Base-by-base conservation (phyloP, 2,329 filamentous ascomycete species). In the Fonsecaea monophora region DNA sequence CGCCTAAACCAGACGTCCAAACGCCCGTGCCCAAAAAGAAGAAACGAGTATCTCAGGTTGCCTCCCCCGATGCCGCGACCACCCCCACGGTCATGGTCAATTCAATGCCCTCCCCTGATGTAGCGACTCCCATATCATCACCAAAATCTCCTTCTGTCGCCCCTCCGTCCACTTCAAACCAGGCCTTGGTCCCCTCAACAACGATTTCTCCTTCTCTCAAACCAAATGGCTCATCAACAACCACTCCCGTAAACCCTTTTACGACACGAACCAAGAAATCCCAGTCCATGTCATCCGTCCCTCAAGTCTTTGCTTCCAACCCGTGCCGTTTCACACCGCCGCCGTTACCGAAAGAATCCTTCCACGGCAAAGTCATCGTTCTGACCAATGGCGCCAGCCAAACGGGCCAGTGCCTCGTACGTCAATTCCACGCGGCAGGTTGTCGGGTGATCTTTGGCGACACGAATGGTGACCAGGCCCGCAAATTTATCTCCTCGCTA, bases 371-470 rank as follows among this genome's bases (percentile, higher is more conserved):
- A 66, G 71, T 72, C 6, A 60, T 72, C 15, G 68, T 72, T 6
- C 21, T 72, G 1, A 71, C 71, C 15, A 60, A 70, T 37, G 71
- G 71, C 18, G 76, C 82, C 58, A 81, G 81, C 59, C 81, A 80
- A 10, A 82, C 83, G 42, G 81, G 81, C 2, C 77, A 81, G 4
- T 77, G 77, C 53, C 73, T 81, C 0, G 79, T 82, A 1, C 74
- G 77, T 8, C 73, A 79, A 35, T 78, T 80, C 54, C 77, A 79
- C 63, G 64, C 77, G 7, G 72, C 73, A 10, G 79, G 79, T 30
- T 80, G 80, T 9, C 76, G 79, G 45, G 77, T 83, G 57, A 78
- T 79, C 67, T 80, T 83, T 67, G 82, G 82, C 35, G 82, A 84
- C 65, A 66, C 59, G 15, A 70, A 80, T 7, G 76, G 79, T 59